phyloP scores from a whole-genome alignment of 2,329 filamentous ascomycete species.

The Helotiales sp. region DNA sequence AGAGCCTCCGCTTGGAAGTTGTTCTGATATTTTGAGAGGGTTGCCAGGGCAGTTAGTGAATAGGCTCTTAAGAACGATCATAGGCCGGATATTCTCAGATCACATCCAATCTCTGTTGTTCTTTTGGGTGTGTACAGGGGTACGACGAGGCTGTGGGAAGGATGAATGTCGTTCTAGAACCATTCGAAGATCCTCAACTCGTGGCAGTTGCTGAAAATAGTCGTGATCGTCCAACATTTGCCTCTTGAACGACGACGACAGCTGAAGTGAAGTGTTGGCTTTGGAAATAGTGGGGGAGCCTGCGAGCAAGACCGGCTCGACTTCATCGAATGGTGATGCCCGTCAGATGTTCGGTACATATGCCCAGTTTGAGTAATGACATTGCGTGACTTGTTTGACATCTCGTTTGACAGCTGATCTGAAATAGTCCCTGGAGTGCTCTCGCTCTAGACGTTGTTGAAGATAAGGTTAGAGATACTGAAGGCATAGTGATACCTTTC shows the following conservation, averaged over 20 bases:
- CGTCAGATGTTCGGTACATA: not conserved
- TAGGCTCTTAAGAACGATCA: not conserved
- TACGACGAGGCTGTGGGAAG: constrained; percentile 11
- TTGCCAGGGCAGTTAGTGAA: constrained; percentile 2
- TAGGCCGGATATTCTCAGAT: constrained; percentile 8
- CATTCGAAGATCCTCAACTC: not conserved
- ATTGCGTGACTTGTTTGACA: not conserved
- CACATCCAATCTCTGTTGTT: constrained; percentile 7
- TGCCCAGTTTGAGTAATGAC: not conserved
- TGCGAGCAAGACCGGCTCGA: too few species aligned
- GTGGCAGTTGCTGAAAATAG: constrained; percentile 4
- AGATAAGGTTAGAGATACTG: not conserved
- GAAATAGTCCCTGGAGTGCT: not conserved
- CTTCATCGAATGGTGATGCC: not conserved
- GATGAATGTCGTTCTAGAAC: constrained; percentile 7
- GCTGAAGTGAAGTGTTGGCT: not conserved
- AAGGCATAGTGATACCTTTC: not conserved
- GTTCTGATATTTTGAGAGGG: not conserved
- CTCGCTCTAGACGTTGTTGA: not conserved
- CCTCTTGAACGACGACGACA: constrained; percentile 9
- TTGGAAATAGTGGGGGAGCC: not conserved
- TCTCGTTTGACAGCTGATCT: not conserved
- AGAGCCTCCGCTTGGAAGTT: not conserved
- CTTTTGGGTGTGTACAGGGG: not conserved
- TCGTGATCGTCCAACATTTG: not conserved